Base-by-base conservation (phyloP, 257 asterid genomes). In the Capsicum chinense region DNA sequence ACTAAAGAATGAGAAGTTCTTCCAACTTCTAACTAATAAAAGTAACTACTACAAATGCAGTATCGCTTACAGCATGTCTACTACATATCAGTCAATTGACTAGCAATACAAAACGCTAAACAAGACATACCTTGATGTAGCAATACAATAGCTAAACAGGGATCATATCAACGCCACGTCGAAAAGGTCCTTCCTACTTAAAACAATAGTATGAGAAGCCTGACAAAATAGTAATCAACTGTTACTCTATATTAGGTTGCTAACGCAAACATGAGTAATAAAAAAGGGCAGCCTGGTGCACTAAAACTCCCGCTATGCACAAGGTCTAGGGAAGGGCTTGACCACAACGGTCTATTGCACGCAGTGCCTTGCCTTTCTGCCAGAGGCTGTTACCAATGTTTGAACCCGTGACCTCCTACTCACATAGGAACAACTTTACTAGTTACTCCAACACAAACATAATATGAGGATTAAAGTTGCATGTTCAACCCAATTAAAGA, bases 171-270 rank as follows among this genome's bases (percentile, higher is more conserved):
- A 7, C 50, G 15, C 79, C 56, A 42, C 15, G 21, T 69, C 4
- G 79, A 69, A 69, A 69, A 69, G 56, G 79, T 14, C 74, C 74
- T 67, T 37, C 74, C 21, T 52, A 67, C 74, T 33, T 67, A 14
- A 67, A 60, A 60, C 67, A 60, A 13, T 35, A 60, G 13, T 60
- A 60, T 60, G 67, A 19, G 33, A 19, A 60, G 3, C 67, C 67
- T 60, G 67, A 60, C 35, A n/a, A 60, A 19, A 39, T 60, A 35
- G 9, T 60, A 60, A 60, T 60, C 67, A 60, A 60, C 42, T 0
- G 17, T 11, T 63, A 63, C 42, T 63, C 0, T 63, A 10, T 11
- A 63, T 11, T 21, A 63, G 70, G 8, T 10, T 63, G 42, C 42
- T 63, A 21, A 63, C 17, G 17, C 70, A 5, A 63, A 63, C 17